Evolutionary conservation across 1,139 yeast species (phyloP).

Genomic region (Debaryomyces singareniensis): DNA sequence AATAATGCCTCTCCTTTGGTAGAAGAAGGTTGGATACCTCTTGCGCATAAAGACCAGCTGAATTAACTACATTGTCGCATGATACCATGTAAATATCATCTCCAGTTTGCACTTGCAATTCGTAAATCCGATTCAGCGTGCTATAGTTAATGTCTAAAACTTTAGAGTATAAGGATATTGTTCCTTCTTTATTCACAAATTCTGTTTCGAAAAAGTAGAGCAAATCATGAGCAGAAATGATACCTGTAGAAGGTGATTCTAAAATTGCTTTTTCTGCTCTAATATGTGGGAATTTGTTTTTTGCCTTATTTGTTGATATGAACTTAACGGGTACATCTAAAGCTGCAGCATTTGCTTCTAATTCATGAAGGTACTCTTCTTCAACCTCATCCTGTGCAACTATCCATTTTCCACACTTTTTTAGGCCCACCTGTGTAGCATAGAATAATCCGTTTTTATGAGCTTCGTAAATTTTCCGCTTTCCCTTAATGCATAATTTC

Average conservation of each 20-base stretch:
- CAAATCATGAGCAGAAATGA: conserved; percentile 72
- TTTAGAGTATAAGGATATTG: conserved; percentile 55
- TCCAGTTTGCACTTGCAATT: conserved; percentile 18
- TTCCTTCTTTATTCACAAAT: conserved; percentile 54
- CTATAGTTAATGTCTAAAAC: conserved; percentile 40
- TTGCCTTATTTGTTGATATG: conserved; percentile 39
- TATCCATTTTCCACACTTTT: conserved; percentile 79
- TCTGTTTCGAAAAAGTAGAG: conserved; percentile 52
- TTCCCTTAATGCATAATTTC: conserved; percentile 68
- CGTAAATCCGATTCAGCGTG: conserved; percentile 15
- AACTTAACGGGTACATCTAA: conserved; percentile 57
- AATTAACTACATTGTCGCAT: conserved; percentile 57
- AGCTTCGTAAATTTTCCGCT: conserved; percentile 51
- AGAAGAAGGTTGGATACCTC: conserved; percentile 59
- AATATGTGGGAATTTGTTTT: conserved; percentile 56
- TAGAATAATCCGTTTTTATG: conserved; percentile 34
- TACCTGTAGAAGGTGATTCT: conserved; percentile 82
- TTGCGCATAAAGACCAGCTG: conserved; percentile 78
- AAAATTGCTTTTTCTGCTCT: conserved; percentile 56
- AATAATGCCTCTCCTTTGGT: conserved; percentile 54
- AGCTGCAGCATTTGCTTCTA: conserved; percentile 46
- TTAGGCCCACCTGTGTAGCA: conserved; percentile 38
- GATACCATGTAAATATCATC: conserved; percentile 41
- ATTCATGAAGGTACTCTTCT: conserved; percentile 46
- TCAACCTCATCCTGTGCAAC: conserved; percentile 74